Evolutionary conservation across 257 asterid genomes (phyloP).

Genomic region (Plantago elongata): DNA sequence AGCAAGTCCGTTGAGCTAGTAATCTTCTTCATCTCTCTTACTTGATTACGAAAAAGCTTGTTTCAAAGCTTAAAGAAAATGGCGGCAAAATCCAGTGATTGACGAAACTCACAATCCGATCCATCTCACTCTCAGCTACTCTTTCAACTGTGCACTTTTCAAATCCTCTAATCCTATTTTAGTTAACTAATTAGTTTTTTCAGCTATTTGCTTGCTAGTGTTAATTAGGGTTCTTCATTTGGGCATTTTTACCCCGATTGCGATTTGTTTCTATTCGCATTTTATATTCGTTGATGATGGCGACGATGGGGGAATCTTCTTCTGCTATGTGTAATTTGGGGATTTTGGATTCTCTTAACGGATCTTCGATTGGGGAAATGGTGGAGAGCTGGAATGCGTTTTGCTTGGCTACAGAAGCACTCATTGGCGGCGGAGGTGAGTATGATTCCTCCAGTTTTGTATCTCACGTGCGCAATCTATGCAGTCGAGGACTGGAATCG

Average conservation of each 20-base stretch:
- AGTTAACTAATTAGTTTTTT: no score
- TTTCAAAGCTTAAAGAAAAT: no score
- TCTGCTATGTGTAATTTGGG: constrained; percentile 44
- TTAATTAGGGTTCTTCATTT: no score
- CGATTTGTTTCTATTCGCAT: constrained; percentile 14
- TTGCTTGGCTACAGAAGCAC: constrained; percentile 45
- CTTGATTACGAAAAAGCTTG: no score
- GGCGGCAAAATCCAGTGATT: no score
- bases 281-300: constrained; percentile 33
- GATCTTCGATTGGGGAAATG: constrained; percentile 40
- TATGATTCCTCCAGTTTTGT: constrained; percentile 38
- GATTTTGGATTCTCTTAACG: constrained; percentile 51
- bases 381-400: constrained; percentile 65
- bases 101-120: no score
- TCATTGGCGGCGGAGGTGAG: constrained; percentile 42
- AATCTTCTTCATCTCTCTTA: no score
- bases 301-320: constrained; percentile 36
- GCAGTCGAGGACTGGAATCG: constrained; percentile 56
- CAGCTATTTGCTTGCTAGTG: no score
- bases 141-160: no score
- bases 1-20: no score
- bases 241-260: background rate
- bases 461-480: constrained; percentile 42
- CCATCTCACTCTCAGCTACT: no score
- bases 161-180: no score